These are phyloP conservation scores for Noccaea caerulescens DNA, from an alignment of 345 rosid species.

Conservation along the genomic window DNA sequence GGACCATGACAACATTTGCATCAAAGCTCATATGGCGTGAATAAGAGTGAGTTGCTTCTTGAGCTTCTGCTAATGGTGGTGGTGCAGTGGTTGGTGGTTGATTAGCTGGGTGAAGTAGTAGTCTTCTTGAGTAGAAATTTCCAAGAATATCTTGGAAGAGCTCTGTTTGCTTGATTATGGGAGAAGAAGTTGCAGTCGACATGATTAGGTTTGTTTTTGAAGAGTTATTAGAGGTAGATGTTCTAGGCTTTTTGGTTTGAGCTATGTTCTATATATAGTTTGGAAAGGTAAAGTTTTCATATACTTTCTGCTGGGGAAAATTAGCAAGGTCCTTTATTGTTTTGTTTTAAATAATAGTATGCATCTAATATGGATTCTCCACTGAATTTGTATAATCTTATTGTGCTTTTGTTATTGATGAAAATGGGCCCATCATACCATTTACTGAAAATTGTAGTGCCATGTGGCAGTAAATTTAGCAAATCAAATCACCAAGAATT, in stretches of 20 bases:
- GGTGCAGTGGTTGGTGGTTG: conserved; percentile 47
- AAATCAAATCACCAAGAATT: conserved; percentile 36
- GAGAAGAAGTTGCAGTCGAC: conserved; percentile 35
- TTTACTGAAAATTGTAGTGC: conserved; percentile 28
- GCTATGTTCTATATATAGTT: conserved; percentile 32
- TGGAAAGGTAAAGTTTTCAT: conserved; percentile 38
- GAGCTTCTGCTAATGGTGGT: conserved; percentile 40
- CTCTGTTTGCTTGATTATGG: conserved; percentile 28
- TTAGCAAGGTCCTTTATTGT: conserved; percentile 32
- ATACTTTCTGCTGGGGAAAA: conserved; percentile 33
- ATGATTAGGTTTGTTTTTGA: conserved; percentile 37
- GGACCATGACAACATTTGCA: conserved; percentile 76
- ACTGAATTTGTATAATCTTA: conserved; percentile 47
- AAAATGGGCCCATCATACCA: conserved; percentile 41
- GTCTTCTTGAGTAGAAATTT: conserved; percentile 38
- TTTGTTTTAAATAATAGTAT: conserved; percentile 21
- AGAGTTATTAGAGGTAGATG: conserved; percentile 38
- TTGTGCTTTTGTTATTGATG: conserved; percentile 34
- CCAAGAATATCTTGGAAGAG: conserved; percentile 35
- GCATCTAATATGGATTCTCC: conserved; percentile 54
- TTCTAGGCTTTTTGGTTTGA: conserved; percentile 22
- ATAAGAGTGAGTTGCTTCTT: conserved; percentile 46
- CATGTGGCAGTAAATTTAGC: conserved; percentile 42
- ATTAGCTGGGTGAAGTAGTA: conserved; percentile 32
- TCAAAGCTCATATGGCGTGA: conserved; percentile 55